phyloP scores from a whole-genome alignment of 139 green algal genomes.

The Pseudopediastrum boryanum region DNA sequence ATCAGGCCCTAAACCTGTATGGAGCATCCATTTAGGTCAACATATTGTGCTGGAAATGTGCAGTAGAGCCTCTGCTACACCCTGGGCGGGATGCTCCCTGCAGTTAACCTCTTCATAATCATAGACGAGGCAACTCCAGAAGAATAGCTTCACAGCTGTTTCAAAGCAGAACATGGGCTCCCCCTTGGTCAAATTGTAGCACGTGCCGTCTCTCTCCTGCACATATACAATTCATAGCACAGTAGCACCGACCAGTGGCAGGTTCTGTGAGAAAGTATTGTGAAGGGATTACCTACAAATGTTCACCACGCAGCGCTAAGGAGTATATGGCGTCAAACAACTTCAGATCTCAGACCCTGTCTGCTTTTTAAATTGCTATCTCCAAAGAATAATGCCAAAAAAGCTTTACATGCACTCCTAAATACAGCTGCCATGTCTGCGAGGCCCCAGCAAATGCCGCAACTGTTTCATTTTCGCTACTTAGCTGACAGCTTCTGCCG shows the following conservation, averaged over 20 bases:
- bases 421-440: too few relatives aligned
- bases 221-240: not conserved
- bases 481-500: too few relatives aligned
- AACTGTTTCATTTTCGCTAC: too few relatives aligned
- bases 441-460: too few relatives aligned
- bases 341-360: not conserved
- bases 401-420: too few relatives aligned
- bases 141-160: constrained; percentile 63
- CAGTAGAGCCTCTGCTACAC: too few relatives aligned
- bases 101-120: constrained; percentile 38
- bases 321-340: not conserved
- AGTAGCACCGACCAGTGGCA: not conserved
- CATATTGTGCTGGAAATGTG: too few relatives aligned
- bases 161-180: constrained; percentile 77
- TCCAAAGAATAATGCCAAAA: too few relatives aligned
- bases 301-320: not conserved
- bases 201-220: constrained; percentile 11
- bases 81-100: too few relatives aligned
- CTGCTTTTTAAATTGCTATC: too few relatives aligned
- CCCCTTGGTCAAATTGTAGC: not conserved
- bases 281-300: not conserved
- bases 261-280: not conserved
- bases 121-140: constrained; percentile 60
- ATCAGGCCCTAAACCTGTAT: too few relatives aligned
- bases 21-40: too few relatives aligned